These are phyloP conservation scores for Eucommia ulmoides DNA, from an alignment of 257 asterid species.

Conservation along the genomic window DNA sequence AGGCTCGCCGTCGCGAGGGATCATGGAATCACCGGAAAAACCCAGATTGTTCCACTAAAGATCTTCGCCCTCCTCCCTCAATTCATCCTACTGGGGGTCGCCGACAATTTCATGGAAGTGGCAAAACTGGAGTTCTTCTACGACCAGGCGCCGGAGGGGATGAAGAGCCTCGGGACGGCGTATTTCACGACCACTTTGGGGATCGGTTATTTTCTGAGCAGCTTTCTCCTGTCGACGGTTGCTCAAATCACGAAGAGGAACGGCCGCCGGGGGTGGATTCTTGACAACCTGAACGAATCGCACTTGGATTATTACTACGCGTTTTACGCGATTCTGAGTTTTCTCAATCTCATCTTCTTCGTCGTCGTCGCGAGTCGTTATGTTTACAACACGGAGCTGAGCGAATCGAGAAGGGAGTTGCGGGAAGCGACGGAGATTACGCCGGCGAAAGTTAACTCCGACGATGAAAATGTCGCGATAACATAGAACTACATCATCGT, in stretches of 20 bases:
- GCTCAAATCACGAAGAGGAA: slow-evolving; percentile 1
- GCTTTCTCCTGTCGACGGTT: background rate
- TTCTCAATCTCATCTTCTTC: background rate
- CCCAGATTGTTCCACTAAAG: background rate
- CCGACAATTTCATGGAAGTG: background rate
- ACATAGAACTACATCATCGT: no score
- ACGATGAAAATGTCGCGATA: no score
- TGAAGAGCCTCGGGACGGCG: slow-evolving; percentile 1
- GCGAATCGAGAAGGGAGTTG: slow-evolving; percentile 53
- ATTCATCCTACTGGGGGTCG: background rate
- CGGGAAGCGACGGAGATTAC: no score
- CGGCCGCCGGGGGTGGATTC: background rate
- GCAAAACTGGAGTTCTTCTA: slow-evolving; percentile 2
- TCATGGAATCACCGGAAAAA: background rate
- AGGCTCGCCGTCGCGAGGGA: background rate
- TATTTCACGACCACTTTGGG: slow-evolving; percentile 1
- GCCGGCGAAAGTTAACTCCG: no score
- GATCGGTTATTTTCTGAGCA: background rate
- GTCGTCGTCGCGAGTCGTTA: background rate
- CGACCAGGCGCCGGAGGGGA: background rate
- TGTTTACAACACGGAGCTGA: background rate
- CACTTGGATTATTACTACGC: background rate
- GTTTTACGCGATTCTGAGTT: background rate
- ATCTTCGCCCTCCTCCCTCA: background rate
- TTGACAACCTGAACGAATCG: background rate